Evolutionary conservation across 495 filamentous ascomycete genomes (phyloP), one percentile per base, ranked within the genome.

Genomic region (Neurospora pannonica): DNA sequence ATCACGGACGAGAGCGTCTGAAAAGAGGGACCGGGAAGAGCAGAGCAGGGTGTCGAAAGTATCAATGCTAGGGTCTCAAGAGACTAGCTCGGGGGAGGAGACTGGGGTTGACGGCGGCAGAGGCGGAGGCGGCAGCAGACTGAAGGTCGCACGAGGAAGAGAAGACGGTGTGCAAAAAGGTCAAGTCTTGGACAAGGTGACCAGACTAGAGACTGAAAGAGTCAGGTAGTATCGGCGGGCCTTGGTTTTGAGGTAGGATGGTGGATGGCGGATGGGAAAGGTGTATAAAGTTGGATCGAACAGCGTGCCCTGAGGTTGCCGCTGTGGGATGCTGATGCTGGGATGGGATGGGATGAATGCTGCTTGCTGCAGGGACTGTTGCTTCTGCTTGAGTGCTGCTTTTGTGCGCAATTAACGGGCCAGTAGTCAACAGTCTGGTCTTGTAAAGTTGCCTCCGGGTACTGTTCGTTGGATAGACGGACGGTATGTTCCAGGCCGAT

Each of bases 51-150:
- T 31, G 1, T 62, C 54, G 2, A 62, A 24, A 17, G 54, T 67
- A 67, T 67, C 54, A 34, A 67, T 67, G 54, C 54, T 19, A 67
- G 54, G 54, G 54, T 67, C 28, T 67, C 28, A 5, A 67, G 54
- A 67, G 54, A 67, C 54, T 67, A 67, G 54, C 28, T 67, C 28
- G 15, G 13, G 24, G 28, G 24, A 6, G 28, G 28, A 67, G 54
- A 67, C 60, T 74, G 62, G 70, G 70, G 73, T 40, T 69, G 71
- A 72, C 71, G 76, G 74, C 74, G 69, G 74, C 72, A 71, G 76
- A 34, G 69, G 69, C 10, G 54, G 70, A n/a, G 28, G 71, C 71
- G 60, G 74, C 62, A 72, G 60, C 54, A 75, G 74, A 62, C 24
- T 62, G 54, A 62, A 54, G 74, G 74, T 72, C 60, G 75, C 71